Percentiles rank a stretch among this genome's conserved stretches.
Conservation (phyloP, 192 early-diverging fungal species). For the Backusella tarrabulga region DNA sequence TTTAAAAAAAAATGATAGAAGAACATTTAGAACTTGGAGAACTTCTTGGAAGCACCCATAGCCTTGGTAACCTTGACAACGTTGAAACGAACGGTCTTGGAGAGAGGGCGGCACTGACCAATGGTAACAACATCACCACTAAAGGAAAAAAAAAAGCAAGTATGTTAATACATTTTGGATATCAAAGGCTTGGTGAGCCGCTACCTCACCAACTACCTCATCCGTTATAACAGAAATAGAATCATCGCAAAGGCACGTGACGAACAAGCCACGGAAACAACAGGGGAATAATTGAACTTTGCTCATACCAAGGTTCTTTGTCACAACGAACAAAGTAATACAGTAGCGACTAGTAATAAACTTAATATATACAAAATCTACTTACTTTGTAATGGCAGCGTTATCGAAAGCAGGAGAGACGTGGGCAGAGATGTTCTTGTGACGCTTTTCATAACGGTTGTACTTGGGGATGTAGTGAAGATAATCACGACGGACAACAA, state of each 20-base stretch:
- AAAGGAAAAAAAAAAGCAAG: constrained; percentile 9
- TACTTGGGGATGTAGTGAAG: constrained; percentile 99
- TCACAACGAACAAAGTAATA: constrained; percentile 19
- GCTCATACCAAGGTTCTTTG: constrained; percentile 13
- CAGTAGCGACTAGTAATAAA: constrained; percentile 6
- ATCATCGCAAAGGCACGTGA: constrained; percentile 8
- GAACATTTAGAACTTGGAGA: constrained; percentile 83
- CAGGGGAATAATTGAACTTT: background rate
- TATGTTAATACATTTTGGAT: constrained; percentile 3
- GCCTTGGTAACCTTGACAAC: constrained; percentile 94
- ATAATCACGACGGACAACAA: constrained; percentile 98
- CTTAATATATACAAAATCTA: background rate
- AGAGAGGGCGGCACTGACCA: constrained; percentile 97
- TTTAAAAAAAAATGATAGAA: background rate
- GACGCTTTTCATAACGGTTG: constrained; percentile 99
- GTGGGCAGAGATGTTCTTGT: constrained; percentile 99
- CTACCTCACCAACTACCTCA: constrained; percentile 44
- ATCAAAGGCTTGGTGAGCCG: constrained; percentile 44
- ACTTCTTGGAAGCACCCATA: constrained; percentile 79
- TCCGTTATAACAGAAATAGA: constrained; percentile 8
- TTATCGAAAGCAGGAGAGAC: constrained; percentile 92
- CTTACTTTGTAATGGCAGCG: constrained; percentile 42
- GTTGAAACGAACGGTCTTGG: constrained; percentile 99
- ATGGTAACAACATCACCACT: constrained; percentile 92
- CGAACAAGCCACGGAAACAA: background rate